Evolutionary conservation across 768 basidiomycete genomes (phyloP).

Genomic region (Trametes sanguinea): DNA sequence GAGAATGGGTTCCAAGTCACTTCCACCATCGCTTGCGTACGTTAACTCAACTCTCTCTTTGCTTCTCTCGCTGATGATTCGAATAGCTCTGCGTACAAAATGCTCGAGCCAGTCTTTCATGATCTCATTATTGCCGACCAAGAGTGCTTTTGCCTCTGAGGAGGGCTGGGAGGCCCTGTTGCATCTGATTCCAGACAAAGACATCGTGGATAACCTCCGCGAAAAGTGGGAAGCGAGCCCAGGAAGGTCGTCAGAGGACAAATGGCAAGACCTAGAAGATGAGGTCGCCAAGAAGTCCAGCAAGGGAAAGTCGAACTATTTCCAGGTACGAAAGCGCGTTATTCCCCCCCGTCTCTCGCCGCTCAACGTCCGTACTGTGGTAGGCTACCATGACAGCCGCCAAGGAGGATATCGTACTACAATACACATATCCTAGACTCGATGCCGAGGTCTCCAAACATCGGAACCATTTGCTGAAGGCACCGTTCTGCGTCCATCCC

Average conservation of each 20-base stretch:
- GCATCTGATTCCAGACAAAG: slow-evolving; percentile 68
- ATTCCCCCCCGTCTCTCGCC: slow-evolving; percentile 19
- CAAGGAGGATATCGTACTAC: slow-evolving; percentile 86
- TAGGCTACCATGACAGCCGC: slow-evolving; percentile 45
- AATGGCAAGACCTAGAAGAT: slow-evolving; percentile 70
- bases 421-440: slow-evolving; percentile 94
- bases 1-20: slow-evolving; percentile 42
- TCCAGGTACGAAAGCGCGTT: slow-evolving; percentile 32
- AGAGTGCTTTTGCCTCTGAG: slow-evolving; percentile 71
- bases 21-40: slow-evolving; percentile 79
- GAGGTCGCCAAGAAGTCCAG: slow-evolving; percentile 22
- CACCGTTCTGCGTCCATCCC: slow-evolving; percentile 96
- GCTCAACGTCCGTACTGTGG: not conserved
- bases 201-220: slow-evolving; percentile 49
- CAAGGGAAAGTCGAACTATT: slow-evolving; percentile 28
- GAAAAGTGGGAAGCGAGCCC: slow-evolving; percentile 60
- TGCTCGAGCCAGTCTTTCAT: slow-evolving; percentile 48
- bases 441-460: slow-evolving; percentile 98
- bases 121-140: slow-evolving; percentile 79
- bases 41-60: slow-evolving; percentile 3
- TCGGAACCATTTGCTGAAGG: slow-evolving; percentile 95
- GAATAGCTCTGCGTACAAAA: slow-evolving; percentile 17
- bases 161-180: slow-evolving; percentile 77
- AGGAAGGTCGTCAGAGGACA: slow-evolving; percentile 58
- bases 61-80: not conserved